Base-by-base conservation (phyloP, 345 rosid species). In the Capsella bursapastoris region DNA sequence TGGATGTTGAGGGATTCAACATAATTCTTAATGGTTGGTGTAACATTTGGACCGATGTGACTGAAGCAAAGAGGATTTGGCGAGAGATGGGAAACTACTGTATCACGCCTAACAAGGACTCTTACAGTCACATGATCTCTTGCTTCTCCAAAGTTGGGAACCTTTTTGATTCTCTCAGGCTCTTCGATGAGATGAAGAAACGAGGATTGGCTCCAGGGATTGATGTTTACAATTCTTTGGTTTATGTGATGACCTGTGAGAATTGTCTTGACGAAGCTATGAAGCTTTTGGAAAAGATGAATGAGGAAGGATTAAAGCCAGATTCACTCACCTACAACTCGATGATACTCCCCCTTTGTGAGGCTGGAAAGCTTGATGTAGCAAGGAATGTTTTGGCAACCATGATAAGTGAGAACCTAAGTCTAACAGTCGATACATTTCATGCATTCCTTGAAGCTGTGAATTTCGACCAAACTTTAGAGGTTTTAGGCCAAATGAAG, bases 61-160 rank as follows among this genome's bases (percentile, higher is more conserved):
- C 83, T 15, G 98, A 94, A 84, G 96, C 97, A 25, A 93, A 91
- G 86, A 84, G 97, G 81, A 60, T 91, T 70, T 91, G 97, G 96
- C 81, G 88, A 75, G 91, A 89, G 81, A 89, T 91, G 96, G 86
- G 91, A 28, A 78, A 75, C 59, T 83, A 69, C 66, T 94, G 97
- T 73, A 76, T 91, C 28, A 68, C 76, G 9, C 97, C 97, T 7
- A 74, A 88, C 82, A 82, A 83, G 15, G 82, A 84, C 66, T 90
- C 97, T 57, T 88, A 90, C 60, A 43, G 78, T 62, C 80, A 72
- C 80, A 84, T 94, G 95, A 88, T 91, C 79, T 86, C 89, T 69
- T 87, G 95, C 85, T 91, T 89, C 83, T 85, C 98, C 6, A 88
- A 84, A 84, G 87, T 78, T 65, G 89, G 93, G 66, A 88, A 87